Evolutionary conservation across 139 green algal species (phyloP).

Genomic region (Picochlorum sp.): DNA sequence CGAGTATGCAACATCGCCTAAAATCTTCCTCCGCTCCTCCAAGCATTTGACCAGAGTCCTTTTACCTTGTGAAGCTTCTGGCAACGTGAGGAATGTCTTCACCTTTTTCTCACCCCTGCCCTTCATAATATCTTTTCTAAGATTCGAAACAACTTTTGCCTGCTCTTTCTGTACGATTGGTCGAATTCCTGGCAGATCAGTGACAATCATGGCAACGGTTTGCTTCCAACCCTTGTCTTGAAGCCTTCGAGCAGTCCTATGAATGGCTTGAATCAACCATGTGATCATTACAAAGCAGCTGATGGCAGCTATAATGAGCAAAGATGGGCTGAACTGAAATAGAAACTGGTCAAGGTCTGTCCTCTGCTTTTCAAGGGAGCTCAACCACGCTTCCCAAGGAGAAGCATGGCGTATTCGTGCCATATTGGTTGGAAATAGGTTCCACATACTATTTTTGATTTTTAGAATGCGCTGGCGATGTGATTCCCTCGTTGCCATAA

Average conservation of each 20-base stretch:
- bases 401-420: neutral
- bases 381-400: too few species aligned
- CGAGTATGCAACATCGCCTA: conserved; percentile 30
- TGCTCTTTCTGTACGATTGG: conserved; percentile 24
- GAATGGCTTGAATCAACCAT: too few species aligned
- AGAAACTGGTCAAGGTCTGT: too few species aligned
- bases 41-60: conserved; percentile 12
- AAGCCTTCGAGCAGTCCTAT: too few species aligned
- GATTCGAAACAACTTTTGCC: conserved; percentile 11
- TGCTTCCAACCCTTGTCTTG: conserved; percentile 20
- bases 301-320: too few species aligned
- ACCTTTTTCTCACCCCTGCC: neutral
- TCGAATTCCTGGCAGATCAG: conserved; percentile 32
- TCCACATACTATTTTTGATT: neutral
- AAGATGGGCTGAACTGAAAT: too few species aligned
- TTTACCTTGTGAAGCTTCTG: neutral
- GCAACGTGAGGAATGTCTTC: neutral
- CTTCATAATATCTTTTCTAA: conserved; percentile 4
- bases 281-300: too few species aligned
- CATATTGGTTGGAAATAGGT: neutral
- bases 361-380: too few species aligned
- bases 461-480: too few species aligned
- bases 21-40: conserved; percentile 1
- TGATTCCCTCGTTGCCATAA: too few species aligned
- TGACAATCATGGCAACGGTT: conserved; percentile 21